Percentiles rank a stretch among this genome's conserved stretches.
phyloP scores from a whole-genome alignment of 1,139 yeast genomes.

The Geotrichum macrosporum region DNA sequence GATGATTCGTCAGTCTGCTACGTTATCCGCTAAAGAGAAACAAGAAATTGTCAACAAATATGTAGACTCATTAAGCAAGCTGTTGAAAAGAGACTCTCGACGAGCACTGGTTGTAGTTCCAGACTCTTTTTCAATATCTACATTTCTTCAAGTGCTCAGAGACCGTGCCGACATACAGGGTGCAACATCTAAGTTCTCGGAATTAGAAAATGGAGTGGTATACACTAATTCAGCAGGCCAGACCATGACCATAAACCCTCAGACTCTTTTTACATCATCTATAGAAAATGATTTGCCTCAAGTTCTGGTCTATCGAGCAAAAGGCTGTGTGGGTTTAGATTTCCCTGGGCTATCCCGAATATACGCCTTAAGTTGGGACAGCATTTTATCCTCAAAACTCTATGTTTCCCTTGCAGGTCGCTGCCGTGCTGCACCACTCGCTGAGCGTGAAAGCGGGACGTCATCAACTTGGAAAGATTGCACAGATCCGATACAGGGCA shows the following conservation, averaged over 20 bases:
- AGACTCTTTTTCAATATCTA: conserved; percentile 16
- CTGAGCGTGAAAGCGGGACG: too few species aligned
- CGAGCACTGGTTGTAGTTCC: conserved; percentile 19
- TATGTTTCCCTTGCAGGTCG: conserved; percentile 19
- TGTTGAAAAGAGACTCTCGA: conserved; percentile 11
- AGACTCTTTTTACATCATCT: conserved; percentile 8
- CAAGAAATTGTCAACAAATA: conserved; percentile 4
- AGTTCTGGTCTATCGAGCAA: conserved; percentile 15
- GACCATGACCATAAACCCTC: conserved; percentile 3
- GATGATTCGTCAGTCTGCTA: neutral
- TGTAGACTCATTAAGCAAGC: conserved; percentile 9
- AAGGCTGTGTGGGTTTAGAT: conserved; percentile 20
- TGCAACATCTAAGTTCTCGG: conserved; percentile 6
- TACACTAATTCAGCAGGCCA: conserved; percentile 1
- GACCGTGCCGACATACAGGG: conserved; percentile 7
- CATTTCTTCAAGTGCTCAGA: conserved; percentile 8
- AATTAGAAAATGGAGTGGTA: conserved; percentile 7
- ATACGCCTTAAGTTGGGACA: conserved; percentile 23
- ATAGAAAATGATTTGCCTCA: conserved; percentile 9
- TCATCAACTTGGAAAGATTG: conserved; percentile 7
- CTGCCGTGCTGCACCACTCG: conserved; percentile 17
- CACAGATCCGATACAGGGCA: conserved; percentile 10
- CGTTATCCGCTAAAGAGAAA: neutral
- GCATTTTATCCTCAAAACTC: conserved; percentile 16
- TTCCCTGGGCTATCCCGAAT: conserved; percentile 22